phyloP scores from a whole-genome alignment of 768 basidiomycete species.

The Termitomyces titanicus region DNA sequence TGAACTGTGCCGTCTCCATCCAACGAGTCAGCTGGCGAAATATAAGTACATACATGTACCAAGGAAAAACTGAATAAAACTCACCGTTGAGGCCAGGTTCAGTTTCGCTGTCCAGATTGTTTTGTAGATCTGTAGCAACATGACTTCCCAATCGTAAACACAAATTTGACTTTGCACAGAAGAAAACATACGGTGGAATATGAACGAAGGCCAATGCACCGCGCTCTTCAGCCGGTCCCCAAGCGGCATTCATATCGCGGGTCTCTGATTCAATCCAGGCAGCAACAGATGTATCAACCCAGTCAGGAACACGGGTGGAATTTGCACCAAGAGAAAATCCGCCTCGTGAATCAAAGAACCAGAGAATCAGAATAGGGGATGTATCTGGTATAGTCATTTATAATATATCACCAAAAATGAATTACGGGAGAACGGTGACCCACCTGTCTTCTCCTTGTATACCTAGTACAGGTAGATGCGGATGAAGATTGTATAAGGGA shows the following conservation, averaged over 20 bases:
- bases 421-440: not conserved
- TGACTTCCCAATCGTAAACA: not conserved
- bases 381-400: slow-evolving; percentile 28
- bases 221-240: slow-evolving; percentile 51
- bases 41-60: not conserved
- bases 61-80: not conserved
- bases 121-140: slow-evolving; percentile 31
- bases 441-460: slow-evolving; percentile 33
- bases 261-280: slow-evolving; percentile 58
- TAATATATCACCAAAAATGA: not conserved
- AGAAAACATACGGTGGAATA: slow-evolving; percentile 59
- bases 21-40: slow-evolving; percentile 44
- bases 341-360: slow-evolving; percentile 81
- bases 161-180: not conserved
- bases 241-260: slow-evolving; percentile 46
- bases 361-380: slow-evolving; percentile 54
- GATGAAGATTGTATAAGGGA: not conserved
- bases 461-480: slow-evolving; percentile 22
- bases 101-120: slow-evolving; percentile 26
- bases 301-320: slow-evolving; percentile 51
- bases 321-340: slow-evolving; percentile 45
- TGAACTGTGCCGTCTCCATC: slow-evolving; percentile 56
- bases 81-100: slow-evolving; percentile 44
- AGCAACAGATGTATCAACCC: slow-evolving; percentile 64
- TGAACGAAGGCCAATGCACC: slow-evolving; percentile 71